A percentile compares a stretch with the other conserved stretches of the same genome.
phyloP scores from a whole-genome alignment of 106 monocot species.

The Platanthera guangdongensis region DNA sequence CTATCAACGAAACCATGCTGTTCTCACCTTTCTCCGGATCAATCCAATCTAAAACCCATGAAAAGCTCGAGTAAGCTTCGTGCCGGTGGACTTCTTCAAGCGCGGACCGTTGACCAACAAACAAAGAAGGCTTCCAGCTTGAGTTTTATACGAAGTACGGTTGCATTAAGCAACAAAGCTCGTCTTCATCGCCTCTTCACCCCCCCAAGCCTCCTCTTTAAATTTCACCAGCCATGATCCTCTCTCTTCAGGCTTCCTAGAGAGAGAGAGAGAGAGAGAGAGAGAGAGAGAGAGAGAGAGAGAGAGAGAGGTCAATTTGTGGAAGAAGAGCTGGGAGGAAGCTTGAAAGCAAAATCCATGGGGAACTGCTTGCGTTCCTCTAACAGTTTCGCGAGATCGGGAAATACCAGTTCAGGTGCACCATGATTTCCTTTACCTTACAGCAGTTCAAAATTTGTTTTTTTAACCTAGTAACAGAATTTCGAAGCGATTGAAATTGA shows the following conservation, averaged over 20 bases:
- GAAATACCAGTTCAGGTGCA: background rate
- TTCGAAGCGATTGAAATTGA: no score
- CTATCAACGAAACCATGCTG: no score
- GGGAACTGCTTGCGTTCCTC: conserved; percentile 4
- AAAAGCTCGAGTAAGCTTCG: no score
- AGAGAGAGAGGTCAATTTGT: background rate
- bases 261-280: background rate
- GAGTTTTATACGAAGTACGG: background rate
- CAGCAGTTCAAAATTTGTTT: no score
- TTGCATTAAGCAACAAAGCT: background rate
- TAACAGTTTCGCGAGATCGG: background rate
- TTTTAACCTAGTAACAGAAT: no score
- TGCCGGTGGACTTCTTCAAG: background rate
- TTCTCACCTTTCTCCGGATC: no score
- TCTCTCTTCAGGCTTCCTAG: background rate
- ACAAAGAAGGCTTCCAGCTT: background rate
- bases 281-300: background rate
- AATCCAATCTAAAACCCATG: no score
- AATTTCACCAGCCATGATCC: background rate
- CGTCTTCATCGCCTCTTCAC: background rate
- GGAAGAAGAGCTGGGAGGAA: background rate
- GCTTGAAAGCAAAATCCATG: background rate
- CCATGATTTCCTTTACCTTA: background rate
- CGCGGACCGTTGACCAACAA: background rate
- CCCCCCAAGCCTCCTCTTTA: background rate